Evolutionary conservation across 306 rosid genomes (phyloP).

Genomic region (Geum urbanum): DNA sequence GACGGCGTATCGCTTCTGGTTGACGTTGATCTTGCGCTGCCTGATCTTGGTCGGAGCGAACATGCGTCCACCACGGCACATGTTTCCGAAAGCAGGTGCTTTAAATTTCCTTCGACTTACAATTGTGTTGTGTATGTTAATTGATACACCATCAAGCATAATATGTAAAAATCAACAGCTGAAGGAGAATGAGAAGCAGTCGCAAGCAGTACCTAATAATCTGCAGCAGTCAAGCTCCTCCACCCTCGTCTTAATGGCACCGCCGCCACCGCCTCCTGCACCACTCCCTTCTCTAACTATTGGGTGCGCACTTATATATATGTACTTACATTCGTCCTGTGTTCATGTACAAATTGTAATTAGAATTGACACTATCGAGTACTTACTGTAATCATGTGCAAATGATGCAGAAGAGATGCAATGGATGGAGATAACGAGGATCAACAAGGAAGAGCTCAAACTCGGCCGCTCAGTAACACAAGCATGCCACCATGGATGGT

Average conservation of each 20-base stretch:
- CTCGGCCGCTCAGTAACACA: conserved; percentile 17
- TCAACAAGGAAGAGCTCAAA: conserved; percentile 16
- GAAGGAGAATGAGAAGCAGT: conserved; percentile 46
- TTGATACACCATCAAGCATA: too few relatives aligned
- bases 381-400: not conserved
- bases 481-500: conserved; percentile 78
- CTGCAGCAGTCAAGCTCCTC: conserved; percentile 32
- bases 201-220: conserved; percentile 28
- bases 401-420: conserved; percentile 41
- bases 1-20: too few relatives aligned
- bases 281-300: conserved; percentile 42
- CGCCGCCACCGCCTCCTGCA: conserved; percentile 24
- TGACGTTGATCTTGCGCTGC: too few relatives aligned
- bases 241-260: conserved; percentile 30
- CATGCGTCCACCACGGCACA: too few relatives aligned
- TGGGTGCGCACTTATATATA: conserved; percentile 36
- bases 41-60: too few relatives aligned
- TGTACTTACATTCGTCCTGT: not conserved
- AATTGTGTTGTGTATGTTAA: too few relatives aligned
- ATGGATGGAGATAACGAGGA: conserved; percentile 30
- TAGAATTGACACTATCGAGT: not conserved
- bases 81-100: too few relatives aligned
- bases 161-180: conserved; percentile 33
- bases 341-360: not conserved
- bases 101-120: too few relatives aligned